phyloP scores from a whole-genome alignment of 129 eudicot species.

The Centaurea solstitialis region DNA sequence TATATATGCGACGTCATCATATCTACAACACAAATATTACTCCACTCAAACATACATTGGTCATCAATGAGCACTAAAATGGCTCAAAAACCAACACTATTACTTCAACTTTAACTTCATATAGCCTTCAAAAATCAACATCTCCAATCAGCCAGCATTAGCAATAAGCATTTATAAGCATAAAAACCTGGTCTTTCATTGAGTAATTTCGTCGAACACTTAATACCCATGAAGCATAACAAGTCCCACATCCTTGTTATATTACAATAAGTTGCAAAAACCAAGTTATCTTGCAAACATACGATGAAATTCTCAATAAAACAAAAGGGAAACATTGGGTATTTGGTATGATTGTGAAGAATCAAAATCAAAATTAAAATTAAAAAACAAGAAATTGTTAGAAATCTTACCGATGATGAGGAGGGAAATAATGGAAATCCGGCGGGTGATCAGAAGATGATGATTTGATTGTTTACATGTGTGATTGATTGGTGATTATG shows the following conservation, averaged over 20 bases:
- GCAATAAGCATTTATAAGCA: background rate
- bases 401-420: slow-evolving; percentile 9
- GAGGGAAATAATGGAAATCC: background rate
- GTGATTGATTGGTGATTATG: slow-evolving; percentile 13
- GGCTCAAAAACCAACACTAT: background rate
- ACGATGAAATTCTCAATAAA: background rate
- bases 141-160: background rate
- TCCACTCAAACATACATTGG: too few relatives aligned
- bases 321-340: background rate
- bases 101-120: background rate
- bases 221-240: background rate
- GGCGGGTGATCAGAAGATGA: slow-evolving; percentile 15
- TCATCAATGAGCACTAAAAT: background rate
- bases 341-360: too few relatives aligned
- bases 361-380: background rate
- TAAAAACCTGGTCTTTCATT: background rate
- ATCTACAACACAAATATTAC: too few relatives aligned
- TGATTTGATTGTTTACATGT: background rate
- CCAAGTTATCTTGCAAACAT: background rate
- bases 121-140: background rate
- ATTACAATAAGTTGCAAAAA: background rate
- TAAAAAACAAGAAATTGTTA: background rate
- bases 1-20: too few relatives aligned
- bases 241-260: background rate
- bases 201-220: slow-evolving; percentile 24